Evolutionary conservation across 116 monocot species (phyloP), one percentile per base, ranked within the genome.

Genomic region (Posidonia oceanica): DNA sequence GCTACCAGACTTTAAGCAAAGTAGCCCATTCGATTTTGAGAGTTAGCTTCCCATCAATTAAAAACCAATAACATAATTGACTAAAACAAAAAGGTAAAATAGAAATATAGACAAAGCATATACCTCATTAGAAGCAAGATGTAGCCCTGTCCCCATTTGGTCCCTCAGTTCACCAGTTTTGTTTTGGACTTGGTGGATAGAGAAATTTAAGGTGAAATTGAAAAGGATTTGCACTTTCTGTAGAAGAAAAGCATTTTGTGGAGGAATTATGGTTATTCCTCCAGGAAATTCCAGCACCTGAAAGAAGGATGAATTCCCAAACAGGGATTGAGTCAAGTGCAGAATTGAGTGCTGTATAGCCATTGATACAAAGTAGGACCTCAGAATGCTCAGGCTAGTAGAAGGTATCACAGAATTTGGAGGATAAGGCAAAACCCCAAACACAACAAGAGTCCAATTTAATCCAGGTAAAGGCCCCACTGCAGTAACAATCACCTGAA

Each of bases 171-270:
- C 81, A 59, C 55, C 53, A 8, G 84, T 59, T 75, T 88, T 87
- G 13, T 77, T 63, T 84, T 87, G 71, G 5, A 98, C 86, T 83
- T 88, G 71, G 76, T 81, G 73, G 64, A 98, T 93, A 14, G 98
- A 81, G 18, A 88, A 90, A 80, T 93, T 98, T 69, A 98, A 72
- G 40, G 84, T 93, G 69, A 98, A 98, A 77, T 90, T 98, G 68
- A 98, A 98, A 74, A 82, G 77, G 23, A 76, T 74, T 38, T 86
- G 72, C 29, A 70, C 73, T 69, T 92, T 86, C 82, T 90, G 87
- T 63, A 90, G 80, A 77, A 78, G 98, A 76, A 90, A 98, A 67
- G 74, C 93, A 75, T 23, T 76, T 78, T 93, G 98, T 66, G 76
- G 81, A 54, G 98, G 93, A 64, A 81, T 83, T 57, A 98, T 77